phyloP scores from a whole-genome alignment of 108 stramenopile genomes.

The Chaetoceros tenuissimus region DNA sequence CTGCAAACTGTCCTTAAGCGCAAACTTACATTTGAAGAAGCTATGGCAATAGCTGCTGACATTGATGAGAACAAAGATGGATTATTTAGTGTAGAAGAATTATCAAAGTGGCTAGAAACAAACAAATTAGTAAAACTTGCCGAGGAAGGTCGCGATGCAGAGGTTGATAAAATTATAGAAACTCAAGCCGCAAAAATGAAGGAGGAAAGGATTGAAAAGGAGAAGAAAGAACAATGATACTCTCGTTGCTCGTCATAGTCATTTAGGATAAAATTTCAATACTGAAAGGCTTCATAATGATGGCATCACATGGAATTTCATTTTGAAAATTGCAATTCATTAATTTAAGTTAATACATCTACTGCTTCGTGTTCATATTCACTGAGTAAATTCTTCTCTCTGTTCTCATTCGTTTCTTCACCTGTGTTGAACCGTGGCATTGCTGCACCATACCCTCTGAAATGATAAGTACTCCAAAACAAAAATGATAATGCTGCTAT shows the following conservation, averaged over 20 bases:
- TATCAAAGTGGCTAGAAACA: constrained; percentile 72
- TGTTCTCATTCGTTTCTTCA: too few species aligned
- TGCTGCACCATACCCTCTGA: too few species aligned
- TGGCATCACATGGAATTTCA: too few species aligned
- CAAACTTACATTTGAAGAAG: constrained; percentile 69
- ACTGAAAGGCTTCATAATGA: too few species aligned
- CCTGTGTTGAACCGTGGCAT: too few species aligned
- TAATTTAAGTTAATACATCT: too few species aligned
- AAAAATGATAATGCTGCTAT: too few species aligned
- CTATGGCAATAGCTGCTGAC: constrained; percentile 62
- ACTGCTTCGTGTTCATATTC: too few species aligned
- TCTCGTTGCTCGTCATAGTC: not conserved
- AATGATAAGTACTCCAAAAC: too few species aligned
- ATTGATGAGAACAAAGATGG: constrained; percentile 79
- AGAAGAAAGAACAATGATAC: constrained; percentile 16
- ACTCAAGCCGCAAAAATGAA: constrained; percentile 27
- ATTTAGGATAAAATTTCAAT: too few species aligned
- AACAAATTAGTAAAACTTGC: constrained; percentile 73
- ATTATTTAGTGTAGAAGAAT: constrained; percentile 62
- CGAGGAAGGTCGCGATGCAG: constrained; percentile 78
- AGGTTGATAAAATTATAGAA: constrained; percentile 66
- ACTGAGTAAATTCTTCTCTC: too few species aligned
- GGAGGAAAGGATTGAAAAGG: constrained; percentile 25
- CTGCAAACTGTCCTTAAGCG: constrained; percentile 71
- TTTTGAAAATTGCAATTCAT: too few species aligned